Evolutionary conservation across 306 rosid species (phyloP), one percentile per base, ranked within the genome.

Genomic region (Sindora glabra): DNA sequence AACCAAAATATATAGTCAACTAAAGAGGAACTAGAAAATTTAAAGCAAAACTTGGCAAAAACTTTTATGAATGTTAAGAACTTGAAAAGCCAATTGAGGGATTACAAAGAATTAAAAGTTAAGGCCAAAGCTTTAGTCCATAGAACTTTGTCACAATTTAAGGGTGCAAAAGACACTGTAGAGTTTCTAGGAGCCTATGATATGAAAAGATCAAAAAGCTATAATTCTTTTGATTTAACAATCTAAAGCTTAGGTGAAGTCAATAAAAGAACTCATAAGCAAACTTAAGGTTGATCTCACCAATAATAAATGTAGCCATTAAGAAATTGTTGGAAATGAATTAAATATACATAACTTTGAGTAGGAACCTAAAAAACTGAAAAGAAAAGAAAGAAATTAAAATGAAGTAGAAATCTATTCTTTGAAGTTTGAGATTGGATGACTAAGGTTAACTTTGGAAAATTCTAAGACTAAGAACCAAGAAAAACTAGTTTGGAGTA

Each of bases 401-500:
- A 49, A 26, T 21, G 83, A 81, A 71, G 74, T 32, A 9, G 90
- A 85, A 62, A 59, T 81, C 56, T 9, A 18, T 65, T 54, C 53
- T 60, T 65, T 88, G 63, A 92, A 78, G 50, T 68, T 79, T 2
- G 95, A 92, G 72, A 72, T 79, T 7, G 75, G 14, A 48, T 62
- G 57, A 0, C 65, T 88, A 60, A 78, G 67, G 68, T 81, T 82
- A 58, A 74, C 74, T 33, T 45, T 85, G 27, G 94, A 88, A 64
- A 66, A 48, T 50, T 79, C 96, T n/a, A 95, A 88, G 86, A 55
- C 79, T 36, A 81, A 76, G 59, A 72, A 72, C 81, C 81, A 79
- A 23, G 94, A 86, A 81, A 90, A 88, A 66, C 86, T 86, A 62
- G 73, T 80, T 54, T 79, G 33, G 64, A 81, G 80, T 85, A 81